Base-by-base conservation (phyloP, 192 early-diverging fungal genomes). In the Backusella luteola region DNA sequence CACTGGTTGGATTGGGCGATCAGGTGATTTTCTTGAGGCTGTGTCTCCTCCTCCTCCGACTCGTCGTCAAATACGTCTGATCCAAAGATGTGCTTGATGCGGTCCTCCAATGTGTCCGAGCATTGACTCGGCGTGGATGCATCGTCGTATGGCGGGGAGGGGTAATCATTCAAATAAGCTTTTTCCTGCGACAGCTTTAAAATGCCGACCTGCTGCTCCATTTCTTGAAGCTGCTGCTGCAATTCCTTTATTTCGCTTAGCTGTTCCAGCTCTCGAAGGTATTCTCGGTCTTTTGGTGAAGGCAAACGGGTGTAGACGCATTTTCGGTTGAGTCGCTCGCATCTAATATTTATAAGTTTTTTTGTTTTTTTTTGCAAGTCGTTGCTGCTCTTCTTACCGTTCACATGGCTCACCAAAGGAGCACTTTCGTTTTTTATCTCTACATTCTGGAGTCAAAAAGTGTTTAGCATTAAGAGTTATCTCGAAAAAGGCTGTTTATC, bases 351-450 rank as follows among this genome's bases (percentile, higher is more conserved):
- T 12, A 23, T 32, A 6, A 8, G 36, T 9, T 5, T n/a, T 32
- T 3, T 32, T 32, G 2, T 32, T 0, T 32, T 32, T 3, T 3
- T 32, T 69, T 7, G 23, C 14, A 17, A 6, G 15, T 44, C 42
- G 5, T 4, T 44, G 15, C 5, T 15, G 42, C 15, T 70, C 6
- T 49, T 44, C 1, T 56, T 76, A 76, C 75, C 75, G 69, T 1
- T 69, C 75, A 59, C 75, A 76, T 21, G 75, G 75, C 34, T 52
- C 32, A 12, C 35, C 44, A 32, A 38, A 68, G 5, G 35, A 69
- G 41, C 75, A 76, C 26, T 70, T 69, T 53, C 75, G 67, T 76
- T 76, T 76, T 36, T 49, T 68, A 21, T 76, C 41, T 49, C 75
- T 29, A 52, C 75, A 76, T 32, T 69, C 75, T 76, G 56, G 21